A percentile compares a stretch with the other conserved stretches of the same genome.
Evolutionary conservation across 345 rosid species (phyloP).

Genomic region (Pugionium cornutum): DNA sequence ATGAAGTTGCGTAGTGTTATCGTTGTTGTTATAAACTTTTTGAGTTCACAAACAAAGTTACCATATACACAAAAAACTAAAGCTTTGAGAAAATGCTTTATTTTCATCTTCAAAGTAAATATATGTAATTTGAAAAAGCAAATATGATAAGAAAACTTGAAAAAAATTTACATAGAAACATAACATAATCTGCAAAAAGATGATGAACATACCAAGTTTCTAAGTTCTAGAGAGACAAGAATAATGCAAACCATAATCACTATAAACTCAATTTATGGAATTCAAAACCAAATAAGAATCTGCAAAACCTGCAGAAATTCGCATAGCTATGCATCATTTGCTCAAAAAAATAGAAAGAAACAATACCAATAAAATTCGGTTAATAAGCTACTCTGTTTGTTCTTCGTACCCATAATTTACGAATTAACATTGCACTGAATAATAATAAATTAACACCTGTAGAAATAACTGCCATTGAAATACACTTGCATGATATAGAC

Average conservation of each 20-base stretch:
- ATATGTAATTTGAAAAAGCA: not conserved
- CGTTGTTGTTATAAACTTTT: no score
- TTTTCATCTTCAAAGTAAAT: no score
- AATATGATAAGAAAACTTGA: constrained; percentile 1
- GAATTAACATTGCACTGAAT: not conserved
- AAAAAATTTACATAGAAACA: constrained; percentile 4
- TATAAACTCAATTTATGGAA: no score
- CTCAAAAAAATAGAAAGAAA: constrained; percentile 16
- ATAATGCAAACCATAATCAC: no score
- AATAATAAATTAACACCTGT: not conserved
- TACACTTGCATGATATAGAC: not conserved
- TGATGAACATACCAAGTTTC: no score
- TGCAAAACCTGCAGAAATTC: constrained; percentile 6
- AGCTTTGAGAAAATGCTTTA: no score
- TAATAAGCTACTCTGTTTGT: not conserved
- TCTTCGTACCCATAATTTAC: not conserved
- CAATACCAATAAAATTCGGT: not conserved
- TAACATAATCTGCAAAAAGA: not conserved
- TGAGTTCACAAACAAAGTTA: no score
- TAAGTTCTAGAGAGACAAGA: no score
- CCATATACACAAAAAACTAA: no score
- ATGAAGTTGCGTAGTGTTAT: no score
- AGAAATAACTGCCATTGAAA: not conserved
- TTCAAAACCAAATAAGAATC: not conserved
- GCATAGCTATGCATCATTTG: constrained; percentile 5